Conservation (phyloP, 345 rosid genomes). For the Barbarea vulgaris region DNA sequence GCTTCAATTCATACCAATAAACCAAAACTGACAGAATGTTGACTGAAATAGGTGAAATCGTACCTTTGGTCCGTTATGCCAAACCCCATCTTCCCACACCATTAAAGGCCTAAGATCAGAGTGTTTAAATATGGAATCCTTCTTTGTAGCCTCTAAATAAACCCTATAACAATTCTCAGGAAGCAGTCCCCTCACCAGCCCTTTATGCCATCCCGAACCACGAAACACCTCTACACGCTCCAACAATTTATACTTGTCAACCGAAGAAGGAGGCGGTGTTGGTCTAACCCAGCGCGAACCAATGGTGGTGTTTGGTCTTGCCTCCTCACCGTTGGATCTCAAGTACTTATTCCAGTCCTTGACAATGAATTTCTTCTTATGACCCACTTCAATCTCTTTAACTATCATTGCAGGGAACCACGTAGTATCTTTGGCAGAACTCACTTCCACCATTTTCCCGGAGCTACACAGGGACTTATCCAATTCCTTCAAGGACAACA, state of each 20-base stretch:
- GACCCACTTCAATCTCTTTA: slow-evolving; percentile 45
- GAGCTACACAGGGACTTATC: slow-evolving; percentile 53
- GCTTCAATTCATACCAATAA: slow-evolving; percentile 8
- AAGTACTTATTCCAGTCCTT: slow-evolving; percentile 40
- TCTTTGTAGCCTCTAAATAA: slow-evolving; percentile 45
- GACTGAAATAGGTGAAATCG: not conserved
- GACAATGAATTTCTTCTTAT: slow-evolving; percentile 43
- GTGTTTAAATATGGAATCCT: slow-evolving; percentile 40
- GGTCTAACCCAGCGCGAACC: slow-evolving; percentile 51
- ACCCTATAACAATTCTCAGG: slow-evolving; percentile 46
- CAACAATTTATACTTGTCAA: slow-evolving; percentile 47
- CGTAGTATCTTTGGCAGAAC: slow-evolving; percentile 31
- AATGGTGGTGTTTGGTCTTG: slow-evolving; percentile 24
- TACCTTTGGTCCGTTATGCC: slow-evolving; percentile 58
- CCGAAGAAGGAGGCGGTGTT: slow-evolving; percentile 46
- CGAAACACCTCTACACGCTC: slow-evolving; percentile 51
- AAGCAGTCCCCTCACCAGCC: slow-evolving; percentile 52
- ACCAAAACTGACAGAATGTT: not conserved
- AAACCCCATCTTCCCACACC: slow-evolving; percentile 59
- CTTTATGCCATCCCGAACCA: slow-evolving; percentile 55
- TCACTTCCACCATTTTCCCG: slow-evolving; percentile 60
- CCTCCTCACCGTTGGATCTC: slow-evolving; percentile 37
- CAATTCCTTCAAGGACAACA: slow-evolving; percentile 43
- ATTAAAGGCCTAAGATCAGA: slow-evolving; percentile 58
- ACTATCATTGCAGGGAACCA: slow-evolving; percentile 64